These are phyloP conservation scores for Xylaria multiplex DNA, from an alignment of 2,329 filamentous ascomycete genomes.

Conservation along the genomic window DNA sequence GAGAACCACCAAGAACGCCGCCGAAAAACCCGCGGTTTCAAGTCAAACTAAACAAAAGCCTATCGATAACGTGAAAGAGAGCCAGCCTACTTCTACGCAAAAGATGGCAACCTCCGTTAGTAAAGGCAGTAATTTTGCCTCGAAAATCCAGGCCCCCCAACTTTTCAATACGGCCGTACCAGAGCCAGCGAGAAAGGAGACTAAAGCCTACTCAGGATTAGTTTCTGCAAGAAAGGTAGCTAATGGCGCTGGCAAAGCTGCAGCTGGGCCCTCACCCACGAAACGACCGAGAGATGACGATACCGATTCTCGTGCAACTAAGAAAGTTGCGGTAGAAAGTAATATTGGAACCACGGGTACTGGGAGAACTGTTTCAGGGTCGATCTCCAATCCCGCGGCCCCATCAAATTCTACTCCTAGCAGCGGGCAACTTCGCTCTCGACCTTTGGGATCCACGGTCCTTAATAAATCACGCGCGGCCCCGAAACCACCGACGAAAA, in stretches of 20 bases:
- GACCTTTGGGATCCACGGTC: conserved; percentile 51
- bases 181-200: conserved; percentile 34
- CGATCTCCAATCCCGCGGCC: conserved; percentile 26
- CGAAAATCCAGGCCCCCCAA: conserved; percentile 21
- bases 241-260: conserved; percentile 35
- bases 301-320: conserved; percentile 50
- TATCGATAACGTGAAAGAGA: conserved; percentile 39
- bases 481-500: conserved; percentile 56
- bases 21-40: conserved; percentile 22
- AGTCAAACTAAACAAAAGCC: conserved; percentile 26
- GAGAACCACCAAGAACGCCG: conserved; percentile 29
- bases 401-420: conserved; percentile 31
- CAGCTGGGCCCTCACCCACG: conserved; percentile 30
- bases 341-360: conserved; percentile 47
- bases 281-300: conserved; percentile 56
- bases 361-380: conserved; percentile 45
- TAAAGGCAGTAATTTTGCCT: conserved; percentile 17
- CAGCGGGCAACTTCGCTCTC: conserved; percentile 34
- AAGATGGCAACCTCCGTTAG: conserved; percentile 29
- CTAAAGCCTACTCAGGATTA: conserved; percentile 44
- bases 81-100: conserved; percentile 25
- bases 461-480: conserved; percentile 60
- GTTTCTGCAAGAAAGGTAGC: conserved; percentile 45
- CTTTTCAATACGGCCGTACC: conserved; percentile 2
- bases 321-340: conserved; percentile 53